Evolutionary conservation across 2,329 filamentous ascomycete genomes (phyloP).

Genomic region (Aspergillus nomiae): DNA sequence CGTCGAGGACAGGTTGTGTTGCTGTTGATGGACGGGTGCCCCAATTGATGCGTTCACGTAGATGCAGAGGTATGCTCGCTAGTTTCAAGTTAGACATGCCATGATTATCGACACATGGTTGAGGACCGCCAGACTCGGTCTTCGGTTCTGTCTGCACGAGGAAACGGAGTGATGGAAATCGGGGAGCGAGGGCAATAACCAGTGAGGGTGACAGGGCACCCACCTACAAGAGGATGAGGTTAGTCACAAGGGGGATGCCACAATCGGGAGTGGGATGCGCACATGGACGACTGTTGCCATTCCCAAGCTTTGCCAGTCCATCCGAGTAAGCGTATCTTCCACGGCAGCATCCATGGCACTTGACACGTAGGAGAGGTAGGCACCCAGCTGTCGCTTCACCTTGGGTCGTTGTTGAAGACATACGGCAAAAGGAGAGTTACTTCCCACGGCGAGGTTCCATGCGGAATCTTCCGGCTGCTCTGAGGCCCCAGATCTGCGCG

Average conservation of each 20-base stretch:
- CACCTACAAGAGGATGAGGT: too few species aligned
- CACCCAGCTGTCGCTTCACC: background rate
- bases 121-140: too few species aligned
- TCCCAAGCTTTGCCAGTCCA: background rate
- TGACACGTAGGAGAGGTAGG: background rate
- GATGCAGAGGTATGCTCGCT: background rate
- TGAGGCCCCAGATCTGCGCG: too few species aligned
- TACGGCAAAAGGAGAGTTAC: conserved; percentile 9
- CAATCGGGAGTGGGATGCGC: too few species aligned
- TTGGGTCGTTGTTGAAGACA: conserved; percentile 7
- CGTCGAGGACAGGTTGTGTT: conserved; percentile 23
- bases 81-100: too few species aligned
- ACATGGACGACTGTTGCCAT: background rate
- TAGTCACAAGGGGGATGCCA: too few species aligned
- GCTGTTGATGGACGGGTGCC: background rate
- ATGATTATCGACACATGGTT: too few species aligned
- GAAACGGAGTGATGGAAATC: too few species aligned
- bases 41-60: too few species aligned
- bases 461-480: background rate
- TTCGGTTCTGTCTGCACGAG: too few species aligned
- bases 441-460: conserved; percentile 5
- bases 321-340: background rate
- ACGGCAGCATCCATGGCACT: background rate
- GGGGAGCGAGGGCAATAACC: too few species aligned
- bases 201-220: too few species aligned